Conservation (phyloP, 2,329 filamentous ascomycete species). For the Lachnellula willkommii region DNA sequence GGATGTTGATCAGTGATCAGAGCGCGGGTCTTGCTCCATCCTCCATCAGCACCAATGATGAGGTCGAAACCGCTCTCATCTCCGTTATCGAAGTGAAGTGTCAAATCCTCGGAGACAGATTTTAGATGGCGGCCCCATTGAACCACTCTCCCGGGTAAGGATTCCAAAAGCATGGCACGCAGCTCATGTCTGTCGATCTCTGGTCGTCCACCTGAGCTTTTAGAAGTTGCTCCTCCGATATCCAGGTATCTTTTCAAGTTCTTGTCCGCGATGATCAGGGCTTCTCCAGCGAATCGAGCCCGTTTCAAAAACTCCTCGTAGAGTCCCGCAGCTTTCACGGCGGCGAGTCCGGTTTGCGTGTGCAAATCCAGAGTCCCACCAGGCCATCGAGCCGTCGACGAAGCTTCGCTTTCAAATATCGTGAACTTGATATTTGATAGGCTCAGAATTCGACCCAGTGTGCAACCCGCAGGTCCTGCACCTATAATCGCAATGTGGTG, state of each 20-base stretch:
- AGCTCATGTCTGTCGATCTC: constrained; percentile 17
- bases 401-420: constrained; percentile 16
- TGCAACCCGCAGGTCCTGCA: constrained; percentile 17
- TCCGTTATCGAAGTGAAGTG: constrained; percentile 7
- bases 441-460: constrained; percentile 15
- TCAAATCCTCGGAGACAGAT: constrained; percentile 3
- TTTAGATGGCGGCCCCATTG: constrained; percentile 10
- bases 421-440: constrained; percentile 5
- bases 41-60: constrained; percentile 37
- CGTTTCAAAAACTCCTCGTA: constrained; percentile 38
- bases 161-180: constrained; percentile 10
- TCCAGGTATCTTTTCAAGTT: constrained; percentile 33
- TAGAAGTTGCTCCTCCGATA: constrained; percentile 15
- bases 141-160: constrained; percentile 3
- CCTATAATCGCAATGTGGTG: constrained; percentile 18
- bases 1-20: constrained; percentile 29
- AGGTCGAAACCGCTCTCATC: constrained; percentile 31
- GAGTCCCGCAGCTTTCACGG: constrained; percentile 41
- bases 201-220: constrained; percentile 7
- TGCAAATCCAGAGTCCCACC: constrained; percentile 48
- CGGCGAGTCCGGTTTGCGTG: constrained; percentile 39
- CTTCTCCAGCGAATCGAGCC: constrained; percentile 24
- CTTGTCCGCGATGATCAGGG: constrained; percentile 37
- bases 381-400: constrained; percentile 9
- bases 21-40: constrained; percentile 35